A percentile compares a stretch with the other conserved stretches of the same genome.
Evolutionary conservation across 306 rosid species (phyloP).

Genomic region (Hippophae tibetana): DNA sequence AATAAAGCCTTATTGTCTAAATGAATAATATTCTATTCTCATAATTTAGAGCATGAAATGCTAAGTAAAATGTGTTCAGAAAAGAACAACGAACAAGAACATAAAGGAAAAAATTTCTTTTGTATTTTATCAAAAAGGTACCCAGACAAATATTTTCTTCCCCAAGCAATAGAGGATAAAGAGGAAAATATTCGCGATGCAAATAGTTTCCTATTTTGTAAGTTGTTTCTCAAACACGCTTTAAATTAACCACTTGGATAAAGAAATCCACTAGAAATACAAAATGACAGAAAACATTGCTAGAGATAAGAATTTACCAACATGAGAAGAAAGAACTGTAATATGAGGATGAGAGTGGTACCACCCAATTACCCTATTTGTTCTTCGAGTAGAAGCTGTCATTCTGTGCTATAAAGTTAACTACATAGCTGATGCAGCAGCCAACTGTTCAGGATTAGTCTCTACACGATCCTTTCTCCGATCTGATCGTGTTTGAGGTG

Average conservation of each 20-base stretch:
- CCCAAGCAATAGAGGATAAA: no score
- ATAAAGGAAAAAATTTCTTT: no score
- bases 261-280: not conserved
- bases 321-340: constrained; percentile 97
- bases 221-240: no score
- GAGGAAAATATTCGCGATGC: no score
- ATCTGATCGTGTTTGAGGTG: constrained; percentile 93
- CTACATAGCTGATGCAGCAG: constrained; percentile 81
- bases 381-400: constrained; percentile 57
- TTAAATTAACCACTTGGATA: not conserved
- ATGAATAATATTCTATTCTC: no score
- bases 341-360: constrained; percentile 99
- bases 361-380: constrained; percentile 96
- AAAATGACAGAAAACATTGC: constrained; percentile 2
- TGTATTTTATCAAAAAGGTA: no score
- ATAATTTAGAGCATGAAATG: no score
- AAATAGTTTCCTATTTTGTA: no score
- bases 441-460: constrained; percentile 90
- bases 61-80: no score
- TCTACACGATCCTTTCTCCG: constrained; percentile 93
- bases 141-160: no score
- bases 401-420: constrained; percentile 65
- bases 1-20: no score
- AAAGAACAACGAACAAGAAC: no score
- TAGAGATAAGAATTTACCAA: constrained; percentile 44